Conservation (phyloP, 75 land plant genomes). For the Pinus albicaulis region DNA sequence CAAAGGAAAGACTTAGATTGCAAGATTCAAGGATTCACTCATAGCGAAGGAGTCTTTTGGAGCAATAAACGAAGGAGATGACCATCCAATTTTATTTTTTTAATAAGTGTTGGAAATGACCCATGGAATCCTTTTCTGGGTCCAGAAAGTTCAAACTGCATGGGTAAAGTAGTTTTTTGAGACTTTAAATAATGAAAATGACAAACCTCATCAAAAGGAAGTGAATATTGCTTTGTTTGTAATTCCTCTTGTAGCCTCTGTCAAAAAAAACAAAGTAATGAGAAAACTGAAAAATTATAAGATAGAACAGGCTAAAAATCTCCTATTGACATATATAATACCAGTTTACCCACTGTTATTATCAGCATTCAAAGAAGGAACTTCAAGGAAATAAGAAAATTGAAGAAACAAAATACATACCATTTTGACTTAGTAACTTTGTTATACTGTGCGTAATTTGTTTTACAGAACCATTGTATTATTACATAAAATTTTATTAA, state of each 20-base stretch:
- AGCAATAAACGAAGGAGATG: background rate
- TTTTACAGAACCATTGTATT: background rate
- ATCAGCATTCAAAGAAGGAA: background rate
- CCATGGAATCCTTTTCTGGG: background rate
- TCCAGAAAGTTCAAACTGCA: background rate
- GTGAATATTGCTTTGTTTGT: conserved; percentile 60
- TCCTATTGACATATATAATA: background rate
- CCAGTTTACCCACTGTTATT: background rate
- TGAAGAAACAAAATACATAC: background rate
- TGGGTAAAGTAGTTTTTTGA: background rate
- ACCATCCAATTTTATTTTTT: too few species aligned
- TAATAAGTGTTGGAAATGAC: background rate
- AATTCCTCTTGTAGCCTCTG: conserved; percentile 91
- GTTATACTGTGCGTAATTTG: background rate
- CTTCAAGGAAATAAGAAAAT: background rate
- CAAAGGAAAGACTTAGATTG: background rate
- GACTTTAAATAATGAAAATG: background rate
- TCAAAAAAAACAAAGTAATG: conserved; percentile 11
- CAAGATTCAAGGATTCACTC: background rate
- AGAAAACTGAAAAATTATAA: background rate
- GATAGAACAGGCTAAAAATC: background rate
- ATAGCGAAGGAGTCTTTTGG: background rate
- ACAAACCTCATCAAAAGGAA: conserved; percentile 93
- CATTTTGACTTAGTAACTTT: background rate
- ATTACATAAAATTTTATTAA: background rate